Percentiles rank a stretch among this genome's conserved stretches.
phyloP scores from a whole-genome alignment of 2,329 filamentous ascomycete species.

The Aspergillus unguis region DNA sequence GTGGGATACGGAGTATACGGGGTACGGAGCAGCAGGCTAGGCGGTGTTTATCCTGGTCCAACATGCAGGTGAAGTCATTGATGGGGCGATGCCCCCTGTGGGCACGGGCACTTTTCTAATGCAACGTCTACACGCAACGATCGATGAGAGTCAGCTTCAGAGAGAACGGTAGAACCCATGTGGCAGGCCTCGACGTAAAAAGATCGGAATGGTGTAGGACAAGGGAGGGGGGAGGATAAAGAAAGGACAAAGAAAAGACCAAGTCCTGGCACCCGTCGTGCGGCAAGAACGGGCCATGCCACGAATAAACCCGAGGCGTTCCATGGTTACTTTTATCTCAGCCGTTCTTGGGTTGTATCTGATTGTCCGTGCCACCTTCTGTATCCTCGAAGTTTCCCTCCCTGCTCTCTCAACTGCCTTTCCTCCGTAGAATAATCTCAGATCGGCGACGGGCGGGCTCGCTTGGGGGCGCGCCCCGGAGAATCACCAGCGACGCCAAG shows the following conservation, averaged over 20 bases:
- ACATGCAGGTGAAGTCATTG: conserved; percentile 12
- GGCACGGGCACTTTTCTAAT: not conserved
- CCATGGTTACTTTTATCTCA: not conserved
- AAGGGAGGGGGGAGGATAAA: not conserved
- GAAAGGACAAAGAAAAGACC: not conserved
- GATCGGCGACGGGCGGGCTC: not conserved
- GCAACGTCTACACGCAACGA: not conserved
- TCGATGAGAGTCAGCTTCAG: not conserved
- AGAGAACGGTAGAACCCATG: not conserved
- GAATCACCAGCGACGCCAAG: conserved; percentile 2
- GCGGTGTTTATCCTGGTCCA: conserved; percentile 5
- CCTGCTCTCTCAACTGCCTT: not conserved
- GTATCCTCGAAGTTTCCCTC: not conserved
- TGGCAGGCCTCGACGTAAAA: not conserved
- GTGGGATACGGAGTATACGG: not conserved
- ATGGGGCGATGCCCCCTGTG: not conserved
- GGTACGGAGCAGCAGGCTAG: not conserved
- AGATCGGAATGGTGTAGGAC: not conserved
- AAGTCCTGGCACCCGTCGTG: not conserved
- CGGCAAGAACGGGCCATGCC: not conserved
- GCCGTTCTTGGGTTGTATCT: too few relatives aligned
- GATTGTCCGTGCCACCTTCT: not conserved
- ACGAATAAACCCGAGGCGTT: not conserved
- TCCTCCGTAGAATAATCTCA: not conserved
- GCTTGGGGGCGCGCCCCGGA: not conserved